A percentile compares a stretch with the other conserved stretches of the same genome.
These are phyloP conservation scores for Lichtheimia ramosa DNA, from an alignment of 371 early-diverging fungal genomes.

Conservation along the genomic window DNA sequence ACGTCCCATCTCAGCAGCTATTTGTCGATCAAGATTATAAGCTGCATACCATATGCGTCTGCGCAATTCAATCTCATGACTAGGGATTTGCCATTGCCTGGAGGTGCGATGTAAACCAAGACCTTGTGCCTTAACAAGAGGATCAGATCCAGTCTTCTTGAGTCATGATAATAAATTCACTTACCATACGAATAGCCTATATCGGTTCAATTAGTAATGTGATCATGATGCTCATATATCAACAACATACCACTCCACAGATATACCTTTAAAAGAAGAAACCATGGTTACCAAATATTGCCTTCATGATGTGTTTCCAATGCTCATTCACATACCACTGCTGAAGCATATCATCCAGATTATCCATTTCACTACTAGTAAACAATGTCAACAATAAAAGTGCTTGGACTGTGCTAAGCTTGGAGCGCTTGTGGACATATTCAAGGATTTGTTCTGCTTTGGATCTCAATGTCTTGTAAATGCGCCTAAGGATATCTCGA, in stretches of 20 bases:
- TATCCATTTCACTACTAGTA: slow-evolving; percentile 14
- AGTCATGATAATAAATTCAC: neutral
- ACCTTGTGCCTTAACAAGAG: slow-evolving; percentile 19
- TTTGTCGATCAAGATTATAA: slow-evolving; percentile 42
- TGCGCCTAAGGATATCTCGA: slow-evolving; percentile 1
- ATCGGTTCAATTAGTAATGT: neutral
- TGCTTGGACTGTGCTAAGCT: slow-evolving; percentile 41
- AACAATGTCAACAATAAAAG: slow-evolving; percentile 33
- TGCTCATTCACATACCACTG: slow-evolving; percentile 14
- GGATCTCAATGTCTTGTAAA: slow-evolving; percentile 11
- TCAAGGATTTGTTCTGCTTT: slow-evolving; percentile 25
- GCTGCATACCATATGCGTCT: slow-evolving; percentile 40
- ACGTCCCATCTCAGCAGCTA: slow-evolving; percentile 34
- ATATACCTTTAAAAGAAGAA: slow-evolving; percentile 3
- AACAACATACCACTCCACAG: slow-evolving; percentile 9
- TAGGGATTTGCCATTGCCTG: slow-evolving; percentile 36
- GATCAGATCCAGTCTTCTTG: neutral
- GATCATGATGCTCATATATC: neutral
- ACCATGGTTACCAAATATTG: neutral
- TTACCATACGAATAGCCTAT: slow-evolving; percentile 33
- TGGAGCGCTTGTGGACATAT: slow-evolving; percentile 28
- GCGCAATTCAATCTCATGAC: slow-evolving; percentile 39
- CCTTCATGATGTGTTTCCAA: neutral
- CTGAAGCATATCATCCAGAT: slow-evolving; percentile 32
- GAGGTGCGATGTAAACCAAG: slow-evolving; percentile 33